Percentiles rank a stretch among this genome's conserved stretches.
Evolutionary conservation across 2,329 filamentous ascomycete species (phyloP).

Genomic region (Pseudocercospora macadamiae): DNA sequence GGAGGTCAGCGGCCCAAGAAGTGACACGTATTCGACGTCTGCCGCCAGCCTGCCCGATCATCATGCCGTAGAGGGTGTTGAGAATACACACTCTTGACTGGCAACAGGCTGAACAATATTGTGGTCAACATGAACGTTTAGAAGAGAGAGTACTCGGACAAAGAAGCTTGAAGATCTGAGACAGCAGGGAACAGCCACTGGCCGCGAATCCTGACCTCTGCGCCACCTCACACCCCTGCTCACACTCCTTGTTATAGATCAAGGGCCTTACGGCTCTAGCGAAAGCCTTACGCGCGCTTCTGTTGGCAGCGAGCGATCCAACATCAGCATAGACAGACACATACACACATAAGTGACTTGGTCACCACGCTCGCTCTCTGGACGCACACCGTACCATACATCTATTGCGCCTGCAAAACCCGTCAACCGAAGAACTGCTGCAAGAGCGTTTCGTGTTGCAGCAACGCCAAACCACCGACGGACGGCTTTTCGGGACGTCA

Average conservation of each 20-base stretch:
- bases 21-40: no score
- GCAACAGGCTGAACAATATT: no score
- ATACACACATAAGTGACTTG: background rate
- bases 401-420: no score
- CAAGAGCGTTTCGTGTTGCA: background rate
- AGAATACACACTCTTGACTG: no score
- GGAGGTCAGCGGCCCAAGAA: background rate
- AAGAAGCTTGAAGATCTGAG: no score
- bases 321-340: background rate
- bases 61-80: no score
- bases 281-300: background rate
- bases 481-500: background rate
- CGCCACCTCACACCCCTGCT: background rate
- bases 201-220: no score
- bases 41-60: no score
- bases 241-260: background rate
- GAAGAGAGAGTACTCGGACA: no score
- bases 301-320: background rate
- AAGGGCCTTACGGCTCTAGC: background rate
- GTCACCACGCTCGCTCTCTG: background rate
- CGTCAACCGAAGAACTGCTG: background rate
- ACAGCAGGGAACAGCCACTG: no score
- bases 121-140: no score
- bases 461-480: conserved; percentile 1
- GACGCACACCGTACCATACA: background rate